Conservation (phyloP, 352 stramenopile genomes). For the Globisporangium polare region DNA sequence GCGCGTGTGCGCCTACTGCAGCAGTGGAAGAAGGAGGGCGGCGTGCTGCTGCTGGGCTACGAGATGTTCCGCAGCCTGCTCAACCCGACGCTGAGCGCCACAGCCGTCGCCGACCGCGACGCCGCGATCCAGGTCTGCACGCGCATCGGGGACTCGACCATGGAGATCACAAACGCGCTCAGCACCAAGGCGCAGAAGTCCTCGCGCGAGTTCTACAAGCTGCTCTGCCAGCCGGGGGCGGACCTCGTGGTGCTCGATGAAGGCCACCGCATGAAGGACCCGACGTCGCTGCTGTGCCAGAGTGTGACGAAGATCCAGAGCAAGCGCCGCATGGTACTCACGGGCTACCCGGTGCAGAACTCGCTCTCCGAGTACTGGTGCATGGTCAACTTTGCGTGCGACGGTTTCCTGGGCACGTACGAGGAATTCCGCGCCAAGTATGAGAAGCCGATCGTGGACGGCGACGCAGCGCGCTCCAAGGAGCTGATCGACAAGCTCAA, state of each 20-base stretch:
- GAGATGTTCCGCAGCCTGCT: slow-evolving; percentile 87
- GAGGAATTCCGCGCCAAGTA: slow-evolving; percentile 76
- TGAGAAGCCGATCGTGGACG: slow-evolving; percentile 80
- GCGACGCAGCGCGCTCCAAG: slow-evolving; percentile 44
- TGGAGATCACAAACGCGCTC: slow-evolving; percentile 57
- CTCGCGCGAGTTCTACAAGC: slow-evolving; percentile 39
- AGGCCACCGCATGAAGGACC: slow-evolving; percentile 86
- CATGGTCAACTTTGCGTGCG: slow-evolving; percentile 88
- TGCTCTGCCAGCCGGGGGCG: slow-evolving; percentile 64
- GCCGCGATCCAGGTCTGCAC: slow-evolving; percentile 62
- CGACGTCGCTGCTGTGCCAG: slow-evolving; percentile 79
- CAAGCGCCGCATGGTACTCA: slow-evolving; percentile 86
- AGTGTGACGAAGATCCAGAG: slow-evolving; percentile 74
- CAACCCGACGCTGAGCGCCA: slow-evolving; percentile 48
- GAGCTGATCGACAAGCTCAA: slow-evolving; percentile 67
- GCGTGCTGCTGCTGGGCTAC: slow-evolving; percentile 85
- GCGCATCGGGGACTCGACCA: slow-evolving; percentile 51
- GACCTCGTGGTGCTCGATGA: slow-evolving; percentile 86
- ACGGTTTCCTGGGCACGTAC: slow-evolving; percentile 65
- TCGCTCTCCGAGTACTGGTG: slow-evolving; percentile 91
- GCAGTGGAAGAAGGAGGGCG: slow-evolving; percentile 69
- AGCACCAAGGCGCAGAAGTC: slow-evolving; percentile 50
- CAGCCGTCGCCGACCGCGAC: slow-evolving; percentile 30
- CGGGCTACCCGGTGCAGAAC: slow-evolving; percentile 95
- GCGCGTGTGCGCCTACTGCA: slow-evolving; percentile 57